phyloP scores from a whole-genome alignment of 169 alveolate genomes.

The Eimeria acervulina region DNA sequence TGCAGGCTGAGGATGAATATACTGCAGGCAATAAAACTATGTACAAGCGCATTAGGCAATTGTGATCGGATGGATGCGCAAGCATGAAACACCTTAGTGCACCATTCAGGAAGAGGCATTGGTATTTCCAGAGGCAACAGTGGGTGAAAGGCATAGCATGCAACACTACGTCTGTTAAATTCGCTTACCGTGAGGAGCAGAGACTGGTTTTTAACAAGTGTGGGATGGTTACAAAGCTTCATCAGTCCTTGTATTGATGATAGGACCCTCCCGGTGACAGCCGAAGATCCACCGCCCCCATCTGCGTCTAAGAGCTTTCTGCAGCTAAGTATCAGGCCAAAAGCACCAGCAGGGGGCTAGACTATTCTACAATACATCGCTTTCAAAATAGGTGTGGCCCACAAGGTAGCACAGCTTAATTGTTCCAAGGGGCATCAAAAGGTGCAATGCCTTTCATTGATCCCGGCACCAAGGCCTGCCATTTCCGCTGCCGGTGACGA shows the following conservation, averaged over 20 bases:
- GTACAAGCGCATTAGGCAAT: background rate
- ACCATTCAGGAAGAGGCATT: background rate
- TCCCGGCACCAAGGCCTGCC: background rate
- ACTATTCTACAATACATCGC: constrained; percentile 68
- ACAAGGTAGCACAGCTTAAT: background rate
- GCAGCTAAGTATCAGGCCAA: constrained; percentile 84
- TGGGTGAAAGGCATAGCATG: too few relatives aligned
- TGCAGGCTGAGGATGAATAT: background rate
- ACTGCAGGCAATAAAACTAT: background rate
- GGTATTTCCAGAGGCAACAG: background rate
- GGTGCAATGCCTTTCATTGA: background rate
- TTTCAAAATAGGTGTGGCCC: background rate
- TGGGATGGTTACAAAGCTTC: constrained; percentile 95
- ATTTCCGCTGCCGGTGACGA: background rate
- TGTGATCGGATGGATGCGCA: background rate
- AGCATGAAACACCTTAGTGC: background rate
- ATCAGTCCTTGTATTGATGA: constrained; percentile 91
- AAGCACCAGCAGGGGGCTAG: constrained; percentile 66
- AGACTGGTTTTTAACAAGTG: constrained; percentile 83
- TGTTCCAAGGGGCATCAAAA: background rate
- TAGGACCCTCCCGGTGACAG: constrained; percentile 87
- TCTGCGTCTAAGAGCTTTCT: constrained; percentile 87
- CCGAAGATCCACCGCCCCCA: constrained; percentile 80
- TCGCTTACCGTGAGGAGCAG: constrained; percentile 58
- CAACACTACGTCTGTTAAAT: background rate